A percentile compares a stretch with the other conserved stretches of the same genome.
phyloP scores from a whole-genome alignment of 2,329 filamentous ascomycete species.

The Monilinia polystroma region DNA sequence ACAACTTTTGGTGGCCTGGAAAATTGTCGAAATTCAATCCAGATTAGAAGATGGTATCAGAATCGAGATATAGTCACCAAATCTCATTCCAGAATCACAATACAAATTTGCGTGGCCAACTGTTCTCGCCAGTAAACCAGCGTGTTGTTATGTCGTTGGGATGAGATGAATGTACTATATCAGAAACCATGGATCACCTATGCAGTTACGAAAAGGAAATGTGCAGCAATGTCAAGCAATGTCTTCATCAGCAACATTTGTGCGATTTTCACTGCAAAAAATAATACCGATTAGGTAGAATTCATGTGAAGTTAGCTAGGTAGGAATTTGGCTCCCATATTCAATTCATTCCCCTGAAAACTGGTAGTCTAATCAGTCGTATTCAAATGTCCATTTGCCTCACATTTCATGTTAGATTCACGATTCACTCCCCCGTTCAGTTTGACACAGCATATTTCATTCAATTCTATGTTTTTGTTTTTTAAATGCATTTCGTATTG shows the following conservation, averaged over 20 bases:
- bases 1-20: background rate
- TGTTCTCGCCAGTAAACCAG: background rate
- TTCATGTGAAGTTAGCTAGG: conserved; percentile 9
- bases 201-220: conserved; percentile 1
- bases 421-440: background rate
- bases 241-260: background rate
- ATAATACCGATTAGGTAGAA: background rate
- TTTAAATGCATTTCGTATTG: conserved; percentile 18
- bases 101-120: conserved; percentile 1
- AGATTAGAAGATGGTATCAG: background rate
- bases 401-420: background rate
- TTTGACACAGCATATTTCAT: background rate
- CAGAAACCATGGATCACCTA: background rate
- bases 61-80: background rate
- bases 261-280: background rate
- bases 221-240: background rate
- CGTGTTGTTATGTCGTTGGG: conserved; percentile 1
- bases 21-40: background rate
- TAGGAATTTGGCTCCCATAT: conserved; percentile 1
- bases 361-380: background rate
- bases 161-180: conserved; percentile 20
- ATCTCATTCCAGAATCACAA: background rate
- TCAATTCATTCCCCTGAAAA: background rate
- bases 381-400: background rate
- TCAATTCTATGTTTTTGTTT: background rate